phyloP scores from a whole-genome alignment of 2,329 filamentous ascomycete species.

The Colletotrichum australisinense region DNA sequence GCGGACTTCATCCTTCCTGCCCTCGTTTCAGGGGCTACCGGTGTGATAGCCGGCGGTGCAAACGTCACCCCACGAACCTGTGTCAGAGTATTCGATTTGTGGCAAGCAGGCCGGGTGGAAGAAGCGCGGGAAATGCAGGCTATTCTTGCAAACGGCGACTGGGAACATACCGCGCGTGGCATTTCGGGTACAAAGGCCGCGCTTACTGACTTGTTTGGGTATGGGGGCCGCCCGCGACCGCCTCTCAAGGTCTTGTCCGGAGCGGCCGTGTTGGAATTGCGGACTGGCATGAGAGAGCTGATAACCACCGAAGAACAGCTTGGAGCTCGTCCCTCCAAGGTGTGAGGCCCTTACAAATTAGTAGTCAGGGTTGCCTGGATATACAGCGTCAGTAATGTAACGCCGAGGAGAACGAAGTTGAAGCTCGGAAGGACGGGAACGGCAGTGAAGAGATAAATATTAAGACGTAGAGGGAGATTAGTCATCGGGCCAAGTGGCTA shows the following conservation, averaged over 20 bases:
- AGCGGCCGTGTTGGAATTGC: too few relatives aligned
- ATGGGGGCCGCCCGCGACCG: conserved; percentile 51
- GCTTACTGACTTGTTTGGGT: conserved; percentile 52
- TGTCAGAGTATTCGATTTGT: conserved; percentile 67
- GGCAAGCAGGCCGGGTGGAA: conserved; percentile 66
- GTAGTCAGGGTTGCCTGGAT: too few relatives aligned
- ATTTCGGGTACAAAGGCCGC: conserved; percentile 61
- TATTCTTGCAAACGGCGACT: conserved; percentile 56
- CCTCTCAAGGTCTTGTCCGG: conserved; percentile 37
- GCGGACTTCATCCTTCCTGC: conserved; percentile 81
- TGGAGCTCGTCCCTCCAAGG: too few relatives aligned
- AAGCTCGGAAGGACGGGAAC: too few relatives aligned
- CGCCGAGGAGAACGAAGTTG: too few relatives aligned
- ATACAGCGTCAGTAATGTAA: too few relatives aligned
- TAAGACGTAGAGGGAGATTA: too few relatives aligned
- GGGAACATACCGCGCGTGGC: conserved; percentile 60
- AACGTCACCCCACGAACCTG: conserved; percentile 77
- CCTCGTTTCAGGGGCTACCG: conserved; percentile 75
- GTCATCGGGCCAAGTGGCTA: too few relatives aligned
- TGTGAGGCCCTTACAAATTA: too few relatives aligned
- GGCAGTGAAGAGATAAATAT: too few relatives aligned
- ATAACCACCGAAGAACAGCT: too few relatives aligned
- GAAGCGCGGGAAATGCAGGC: conserved; percentile 66
- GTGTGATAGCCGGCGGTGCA: conserved; percentile 77
- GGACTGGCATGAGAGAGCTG: too few relatives aligned